These are phyloP conservation scores for Thinopyrum elongatum DNA, from an alignment of 176 grass and related monocot species.

Conservation along the genomic window DNA sequence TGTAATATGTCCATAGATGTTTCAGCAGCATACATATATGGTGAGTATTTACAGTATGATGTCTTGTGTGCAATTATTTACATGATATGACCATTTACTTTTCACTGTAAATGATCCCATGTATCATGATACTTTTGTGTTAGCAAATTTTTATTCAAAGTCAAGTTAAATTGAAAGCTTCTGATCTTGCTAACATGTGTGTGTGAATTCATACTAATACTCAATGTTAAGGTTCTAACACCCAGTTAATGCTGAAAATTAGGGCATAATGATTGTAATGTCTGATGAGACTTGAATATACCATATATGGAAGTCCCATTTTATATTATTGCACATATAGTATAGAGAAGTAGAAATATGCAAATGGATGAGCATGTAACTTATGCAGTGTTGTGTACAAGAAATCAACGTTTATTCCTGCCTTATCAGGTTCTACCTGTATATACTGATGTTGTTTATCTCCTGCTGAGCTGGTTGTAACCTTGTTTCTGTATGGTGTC, in stretches of 20 bases:
- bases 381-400: too few species aligned
- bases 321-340: neutral
- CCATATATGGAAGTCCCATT: too few species aligned
- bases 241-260: neutral
- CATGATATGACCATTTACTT: neutral
- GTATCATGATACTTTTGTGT: neutral
- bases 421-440: too few species aligned
- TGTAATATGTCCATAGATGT: neutral
- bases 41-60: neutral
- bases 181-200: neutral
- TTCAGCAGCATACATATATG: neutral
- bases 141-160: neutral
- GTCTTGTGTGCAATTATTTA: neutral
- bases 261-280: neutral
- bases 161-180: neutral
- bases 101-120: neutral
- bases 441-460: too few species aligned
- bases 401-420: too few species aligned
- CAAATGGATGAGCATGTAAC: too few species aligned
- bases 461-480: too few species aligned
- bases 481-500: too few species aligned
- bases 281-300: neutral
- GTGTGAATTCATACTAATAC: neutral
- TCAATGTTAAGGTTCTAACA: neutral
- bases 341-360: neutral